These are phyloP conservation scores for Beauveria sp. DNA, from an alignment of 2,329 filamentous ascomycete species.

Conservation along the genomic window DNA sequence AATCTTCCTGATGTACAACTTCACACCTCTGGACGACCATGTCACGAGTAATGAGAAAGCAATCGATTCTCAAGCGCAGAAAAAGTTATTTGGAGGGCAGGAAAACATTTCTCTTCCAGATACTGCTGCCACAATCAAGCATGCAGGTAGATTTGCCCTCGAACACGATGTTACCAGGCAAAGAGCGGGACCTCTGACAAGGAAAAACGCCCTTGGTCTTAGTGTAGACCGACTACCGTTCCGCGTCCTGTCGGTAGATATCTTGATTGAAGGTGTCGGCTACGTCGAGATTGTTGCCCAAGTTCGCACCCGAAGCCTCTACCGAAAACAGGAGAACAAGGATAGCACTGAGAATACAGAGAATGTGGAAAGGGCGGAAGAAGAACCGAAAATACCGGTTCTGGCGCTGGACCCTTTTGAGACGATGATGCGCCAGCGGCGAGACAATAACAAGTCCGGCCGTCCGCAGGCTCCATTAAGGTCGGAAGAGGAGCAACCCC, in stretches of 20 bases:
- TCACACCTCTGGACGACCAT: slow-evolving; percentile 72
- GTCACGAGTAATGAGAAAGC: slow-evolving; percentile 76
- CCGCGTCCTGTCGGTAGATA: slow-evolving; percentile 69
- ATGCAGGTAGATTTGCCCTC: slow-evolving; percentile 69
- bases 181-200: slow-evolving; percentile 66
- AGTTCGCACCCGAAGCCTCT: slow-evolving; percentile 54
- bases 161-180: slow-evolving; percentile 76
- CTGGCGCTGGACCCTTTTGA: slow-evolving; percentile 18
- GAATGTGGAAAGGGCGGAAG: slow-evolving; percentile 4
- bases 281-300: slow-evolving; percentile 89
- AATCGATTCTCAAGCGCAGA: slow-evolving; percentile 59
- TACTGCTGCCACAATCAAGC: slow-evolving; percentile 49
- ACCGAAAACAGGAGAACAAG: slow-evolving; percentile 17
- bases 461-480: neutral
- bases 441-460: slow-evolving; percentile 12
- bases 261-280: slow-evolving; percentile 85
- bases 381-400: neutral
- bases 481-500: slow-evolving; percentile 11
- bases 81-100: slow-evolving; percentile 48
- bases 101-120: slow-evolving; percentile 56
- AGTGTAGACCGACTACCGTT: slow-evolving; percentile 68
- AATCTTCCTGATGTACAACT: slow-evolving; percentile 74
- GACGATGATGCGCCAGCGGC: slow-evolving; percentile 20
- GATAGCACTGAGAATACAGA: neutral
- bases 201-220: slow-evolving; percentile 52